These are phyloP conservation scores for Clausena lansium DNA, from an alignment of 345 rosid species.

Conservation along the genomic window DNA sequence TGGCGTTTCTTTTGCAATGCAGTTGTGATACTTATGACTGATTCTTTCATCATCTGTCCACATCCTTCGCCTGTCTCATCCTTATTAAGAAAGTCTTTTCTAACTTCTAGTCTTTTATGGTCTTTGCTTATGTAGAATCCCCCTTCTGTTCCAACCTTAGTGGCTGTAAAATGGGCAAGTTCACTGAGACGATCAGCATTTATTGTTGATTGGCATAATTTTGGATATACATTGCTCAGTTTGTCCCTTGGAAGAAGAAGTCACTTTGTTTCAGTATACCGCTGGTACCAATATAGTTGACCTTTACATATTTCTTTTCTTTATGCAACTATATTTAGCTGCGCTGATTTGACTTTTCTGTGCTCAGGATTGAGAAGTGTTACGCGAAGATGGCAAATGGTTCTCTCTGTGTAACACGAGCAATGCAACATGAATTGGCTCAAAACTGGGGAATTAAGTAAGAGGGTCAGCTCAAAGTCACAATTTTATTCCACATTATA, in stretches of 20 bases:
- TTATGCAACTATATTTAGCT: background rate
- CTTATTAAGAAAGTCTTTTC: background rate
- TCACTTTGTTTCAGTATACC: constrained; percentile 72
- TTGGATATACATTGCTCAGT: constrained; percentile 91
- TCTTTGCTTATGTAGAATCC: constrained; percentile 64
- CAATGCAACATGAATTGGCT: constrained; percentile 96
- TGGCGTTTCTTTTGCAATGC: background rate
- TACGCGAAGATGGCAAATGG: constrained; percentile 88
- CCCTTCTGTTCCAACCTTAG: constrained; percentile 88
- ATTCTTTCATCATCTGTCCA: background rate
- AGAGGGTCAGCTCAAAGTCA: constrained; percentile 33
- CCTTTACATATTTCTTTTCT: background rate
- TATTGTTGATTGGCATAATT: constrained; percentile 95
- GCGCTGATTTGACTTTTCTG: constrained; percentile 9
- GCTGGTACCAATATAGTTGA: constrained; percentile 48
- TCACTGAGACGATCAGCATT: constrained; percentile 65
- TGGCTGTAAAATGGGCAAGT: constrained; percentile 93
- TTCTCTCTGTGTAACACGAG: constrained; percentile 81
- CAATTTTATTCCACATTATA: constrained; percentile 12
- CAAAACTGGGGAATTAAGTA: constrained; percentile 97
- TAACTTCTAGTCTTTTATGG: background rate
- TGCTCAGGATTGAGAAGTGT: constrained; percentile 70
- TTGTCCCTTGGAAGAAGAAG: constrained; percentile 85
- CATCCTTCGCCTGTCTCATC: background rate
- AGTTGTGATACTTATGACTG: background rate